Evolutionary conservation across 257 asterid species (phyloP).

Genomic region (Primulina eburnea): DNA sequence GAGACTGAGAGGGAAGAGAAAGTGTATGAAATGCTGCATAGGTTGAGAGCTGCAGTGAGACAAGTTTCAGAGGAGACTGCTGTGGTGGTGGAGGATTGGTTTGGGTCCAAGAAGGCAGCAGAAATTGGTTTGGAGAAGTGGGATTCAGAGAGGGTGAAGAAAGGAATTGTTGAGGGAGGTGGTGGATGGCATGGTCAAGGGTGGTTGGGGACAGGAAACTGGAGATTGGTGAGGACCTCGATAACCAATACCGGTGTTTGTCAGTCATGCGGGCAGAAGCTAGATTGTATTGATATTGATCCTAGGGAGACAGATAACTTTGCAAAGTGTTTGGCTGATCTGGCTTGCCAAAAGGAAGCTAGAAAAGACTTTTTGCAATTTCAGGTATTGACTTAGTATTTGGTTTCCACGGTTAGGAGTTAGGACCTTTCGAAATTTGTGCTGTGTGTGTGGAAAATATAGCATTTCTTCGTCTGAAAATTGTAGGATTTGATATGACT

Average conservation of each 20-base stretch:
- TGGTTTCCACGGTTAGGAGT: constrained; percentile 7
- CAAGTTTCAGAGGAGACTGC: constrained; percentile 90
- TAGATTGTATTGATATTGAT: constrained; percentile 88
- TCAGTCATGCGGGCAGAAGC: constrained; percentile 71
- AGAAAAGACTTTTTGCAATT: constrained; percentile 56
- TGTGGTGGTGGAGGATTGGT: constrained; percentile 61
- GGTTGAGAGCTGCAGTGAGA: constrained; percentile 77
- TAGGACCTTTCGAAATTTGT: constrained; percentile 4
- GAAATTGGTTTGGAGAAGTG: constrained; percentile 67
- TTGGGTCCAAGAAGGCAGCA: constrained; percentile 55
- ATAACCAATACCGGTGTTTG: constrained; percentile 67
- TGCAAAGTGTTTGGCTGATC: constrained; percentile 57
- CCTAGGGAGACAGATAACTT: constrained; percentile 83
- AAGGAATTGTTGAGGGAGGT: constrained; percentile 78
- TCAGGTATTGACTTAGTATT: constrained; percentile 50
- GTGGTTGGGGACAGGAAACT: constrained; percentile 85
- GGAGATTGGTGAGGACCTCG: constrained; percentile 71
- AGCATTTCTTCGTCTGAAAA: constrained; percentile 3
- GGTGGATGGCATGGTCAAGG: constrained; percentile 99
- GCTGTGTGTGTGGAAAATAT: neutral
- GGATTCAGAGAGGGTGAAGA: constrained; percentile 63
- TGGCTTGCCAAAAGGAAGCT: constrained; percentile 67
- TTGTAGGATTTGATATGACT: neutral
- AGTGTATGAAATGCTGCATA: constrained; percentile 86
- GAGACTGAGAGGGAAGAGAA: constrained; percentile 50